Evolutionary conservation across 2,329 filamentous ascomycete species (phyloP).

Genomic region (Aureobasidium vineae): DNA sequence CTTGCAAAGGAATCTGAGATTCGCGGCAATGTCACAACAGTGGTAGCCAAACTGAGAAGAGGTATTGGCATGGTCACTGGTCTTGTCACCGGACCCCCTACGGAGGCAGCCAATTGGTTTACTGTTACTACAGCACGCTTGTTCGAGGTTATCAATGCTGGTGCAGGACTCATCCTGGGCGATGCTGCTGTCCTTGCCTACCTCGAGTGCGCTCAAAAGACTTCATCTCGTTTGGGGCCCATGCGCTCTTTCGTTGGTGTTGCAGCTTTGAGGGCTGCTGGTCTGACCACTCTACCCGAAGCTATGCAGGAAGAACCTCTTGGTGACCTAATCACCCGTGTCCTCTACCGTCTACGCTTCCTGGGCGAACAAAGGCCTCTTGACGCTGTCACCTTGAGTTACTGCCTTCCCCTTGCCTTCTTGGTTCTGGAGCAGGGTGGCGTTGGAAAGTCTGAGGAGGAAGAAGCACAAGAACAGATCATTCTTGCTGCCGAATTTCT

Average conservation of each 20-base stretch:
- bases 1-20: slow-evolving; percentile 82
- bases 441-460: slow-evolving; percentile 62
- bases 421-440: slow-evolving; percentile 76
- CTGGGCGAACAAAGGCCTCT: slow-evolving; percentile 92
- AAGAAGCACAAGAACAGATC: slow-evolving; percentile 86
- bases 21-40: slow-evolving; percentile 65
- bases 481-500: slow-evolving; percentile 86
- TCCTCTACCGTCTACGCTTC: slow-evolving; percentile 87
- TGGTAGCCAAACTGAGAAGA: slow-evolving; percentile 70
- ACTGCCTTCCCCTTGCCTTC: slow-evolving; percentile 79
- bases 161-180: slow-evolving; percentile 77
- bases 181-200: slow-evolving; percentile 76
- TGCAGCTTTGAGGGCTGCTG: slow-evolving; percentile 77
- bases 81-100: slow-evolving; percentile 83
- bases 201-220: slow-evolving; percentile 72
- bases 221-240: slow-evolving; percentile 70
- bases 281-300: slow-evolving; percentile 68
- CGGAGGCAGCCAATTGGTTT: slow-evolving; percentile 85
- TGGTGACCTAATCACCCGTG: slow-evolving; percentile 75
- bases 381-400: slow-evolving; percentile 82
- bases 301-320: slow-evolving; percentile 76
- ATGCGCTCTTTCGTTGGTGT: slow-evolving; percentile 82
- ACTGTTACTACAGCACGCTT: slow-evolving; percentile 73
- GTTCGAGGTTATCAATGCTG: slow-evolving; percentile 71
- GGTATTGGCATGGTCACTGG: slow-evolving; percentile 83